Base-by-base conservation (phyloP, 441 rosid species). In the Adansonia rubrostipa region DNA sequence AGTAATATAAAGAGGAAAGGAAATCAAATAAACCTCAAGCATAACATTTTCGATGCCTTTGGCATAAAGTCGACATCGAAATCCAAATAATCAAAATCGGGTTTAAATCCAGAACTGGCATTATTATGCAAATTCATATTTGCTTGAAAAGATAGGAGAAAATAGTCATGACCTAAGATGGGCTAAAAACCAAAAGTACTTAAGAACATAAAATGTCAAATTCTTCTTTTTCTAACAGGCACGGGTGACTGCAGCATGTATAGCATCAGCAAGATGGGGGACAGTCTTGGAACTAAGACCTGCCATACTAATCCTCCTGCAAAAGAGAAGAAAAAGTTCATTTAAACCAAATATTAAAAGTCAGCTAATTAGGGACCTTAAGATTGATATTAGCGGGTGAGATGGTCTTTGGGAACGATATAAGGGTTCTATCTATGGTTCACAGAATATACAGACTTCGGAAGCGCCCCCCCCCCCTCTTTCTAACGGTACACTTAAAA, bases 271-370 rank as follows among this genome's bases (percentile, higher is more conserved):
- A 9, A 90, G 88, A 77, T 85, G 86, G 62, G 94, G 92, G 57
- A 89, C 85, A 0, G 90, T 90, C 83, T 71, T 89, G 7, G 87
- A 56, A 63, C 91, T 89, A 61, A 90, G 86, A 66, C 90, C 91
- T 22, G 94, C 91, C 87, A 89, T 84, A 85, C 90, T 90, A 73
- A 89, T 90, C 80, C 94, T 88, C 91, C 92, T 90, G 91, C 81
- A 83, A 85, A 22, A 61, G 4, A 73, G 47, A 74, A 42, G 40
- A 47, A 64, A 3, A 24, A 66, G 58, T 44, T 10, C 74, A 17
- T 19, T 74, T 40, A 9, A 51, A 61, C 24, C 63, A 8, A 45
- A 51, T 6, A 28, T 54, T 75, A 48, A 4, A 24, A 44, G 9
- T 44, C 7, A 68, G 11, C 60, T 14, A 22, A 69, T 13, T n/a